Evolutionary conservation across 208 protist genomes (phyloP), one percentile per base, ranked within the genome.

Genomic region (Acanthamoeba triangularis): DNA sequence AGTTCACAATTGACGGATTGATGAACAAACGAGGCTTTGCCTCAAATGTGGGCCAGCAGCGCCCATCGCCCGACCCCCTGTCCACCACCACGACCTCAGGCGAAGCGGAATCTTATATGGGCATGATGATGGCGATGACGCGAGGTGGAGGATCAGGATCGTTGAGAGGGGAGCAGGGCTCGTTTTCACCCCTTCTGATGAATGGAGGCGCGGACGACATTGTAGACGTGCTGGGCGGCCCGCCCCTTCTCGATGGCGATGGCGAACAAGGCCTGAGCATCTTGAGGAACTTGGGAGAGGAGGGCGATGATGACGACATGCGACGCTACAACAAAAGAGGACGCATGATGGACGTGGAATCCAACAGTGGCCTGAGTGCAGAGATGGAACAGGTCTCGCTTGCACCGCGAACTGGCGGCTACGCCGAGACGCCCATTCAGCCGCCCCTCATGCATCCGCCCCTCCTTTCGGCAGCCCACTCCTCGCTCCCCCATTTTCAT

Each of bases 261-360:
- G 72, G 33, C 14, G 72, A 80, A 28, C 72, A 59, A 23, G 54
- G 54, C 54, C 54, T 59, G 11, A 23, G 16, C 20, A 41, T 13
- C 28, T 23, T 82, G 28, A 47, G 28, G 41, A 16, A 85, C 23
- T n/a, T 88, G 25, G 41, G n/a, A 14, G 2, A 63, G 0, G 80
- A 63, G 1, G 49, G 47, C 30, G 80, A 63, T 4, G 80, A 63
- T 3, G 80, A 63, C 47, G 80, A 88, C 47, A 54, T 88, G 41
- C 41, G 80, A 35, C 80, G 80, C 23, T 88, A 63, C 80, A 85
- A 56, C 76, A 88, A 88, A 63, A 88, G 80, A 30, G 80, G 80
- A 33, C 80, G 80, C 41, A 88, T 88, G 80, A 88, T 88, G 80
- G 80, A 88, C 33, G 49, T 88, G 80, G 80, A 88, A 28, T 23